Base-by-base conservation (phyloP, 169 alveolate species). In the Sarcocystis neurona region DNA sequence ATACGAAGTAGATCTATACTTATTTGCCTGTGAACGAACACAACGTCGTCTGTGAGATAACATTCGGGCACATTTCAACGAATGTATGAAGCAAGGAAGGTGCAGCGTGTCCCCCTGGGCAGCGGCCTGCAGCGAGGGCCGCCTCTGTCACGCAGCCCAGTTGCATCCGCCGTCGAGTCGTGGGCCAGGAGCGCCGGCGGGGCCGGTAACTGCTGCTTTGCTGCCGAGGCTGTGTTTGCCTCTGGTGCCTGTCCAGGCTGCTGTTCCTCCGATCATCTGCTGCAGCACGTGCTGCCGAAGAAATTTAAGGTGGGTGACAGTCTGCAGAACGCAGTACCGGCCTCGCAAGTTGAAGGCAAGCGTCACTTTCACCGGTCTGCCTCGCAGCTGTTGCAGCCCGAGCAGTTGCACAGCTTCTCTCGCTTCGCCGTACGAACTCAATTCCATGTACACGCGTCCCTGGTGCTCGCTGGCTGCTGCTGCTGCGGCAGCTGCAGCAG, bases 261-360 rank as follows among this genome's bases (percentile, higher is more conserved):
- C 37, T 41, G 27, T 41, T 18, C 27, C 75, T 1, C 75, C 75
- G 44, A 63, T 5, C 27, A 63, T 18, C 0, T 63, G 44, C 43
- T 63, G 75, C 75, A 63, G 75, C 39, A 63, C 75, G 43, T 63
- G 75, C 75, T 63, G 75, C 43, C 75, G 39, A n/a, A 63, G 75
- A n/a, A 15, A 63, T 18, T 63, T 63, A 20, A 63, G 43, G 12
- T 63, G 75, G 44, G 32, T 63, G 44, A 43, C 75, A 37, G 75
- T 63, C 75, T 63, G 75, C 75, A 63, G 41, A 20, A 43, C 32
- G 75, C 75, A 63, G 18, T 37, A 43, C 12, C 75, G 39, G 4
- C 75, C 75, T 4, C 32, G 3, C 43, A 63, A 37, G 43, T 8
- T 15, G 75, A 63, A 63, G 43, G 75, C 75, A 18, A 63, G 32